A percentile compares a stretch with the other conserved stretches of the same genome.
These are phyloP conservation scores for Metarhizium robertsii DNA, from an alignment of 2,329 filamentous ascomycete genomes.

Conservation along the genomic window DNA sequence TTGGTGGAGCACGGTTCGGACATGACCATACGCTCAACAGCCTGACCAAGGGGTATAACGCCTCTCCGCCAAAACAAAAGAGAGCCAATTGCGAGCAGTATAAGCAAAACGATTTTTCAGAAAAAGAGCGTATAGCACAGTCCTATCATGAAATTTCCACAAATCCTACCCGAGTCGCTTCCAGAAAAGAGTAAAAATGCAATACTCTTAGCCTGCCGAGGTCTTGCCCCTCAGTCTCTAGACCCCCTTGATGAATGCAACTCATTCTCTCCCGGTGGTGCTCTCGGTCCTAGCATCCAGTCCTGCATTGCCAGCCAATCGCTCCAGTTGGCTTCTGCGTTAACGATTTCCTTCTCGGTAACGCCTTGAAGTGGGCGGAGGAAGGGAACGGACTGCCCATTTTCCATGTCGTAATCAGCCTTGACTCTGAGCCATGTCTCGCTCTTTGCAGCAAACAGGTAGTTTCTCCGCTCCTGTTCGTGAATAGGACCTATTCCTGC, in stretches of 20 bases:
- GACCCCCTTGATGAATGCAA: slow-evolving; percentile 5
- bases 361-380: slow-evolving; percentile 72
- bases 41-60: no score
- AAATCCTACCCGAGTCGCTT: background rate
- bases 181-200: background rate
- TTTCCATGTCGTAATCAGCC: slow-evolving; percentile 77
- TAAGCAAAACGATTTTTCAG: no score
- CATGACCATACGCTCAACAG: no score
- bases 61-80: no score
- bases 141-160: background rate
- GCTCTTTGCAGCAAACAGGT: slow-evolving; percentile 90
- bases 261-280: slow-evolving; percentile 35
- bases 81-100: no score
- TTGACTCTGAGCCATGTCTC: slow-evolving; percentile 86
- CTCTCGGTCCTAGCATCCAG: slow-evolving; percentile 90
- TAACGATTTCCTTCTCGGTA: slow-evolving; percentile 69
- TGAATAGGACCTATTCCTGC: slow-evolving; percentile 73
- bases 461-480: slow-evolving; percentile 86
- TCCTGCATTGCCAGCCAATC: slow-evolving; percentile 96
- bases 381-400: slow-evolving; percentile 79
- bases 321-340: slow-evolving; percentile 80
- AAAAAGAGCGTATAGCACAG: no score
- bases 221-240: background rate
- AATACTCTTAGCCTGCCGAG: background rate
- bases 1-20: no score